Evolutionary conservation across 495 filamentous ascomycete genomes (phyloP).

Genomic region (Collariella sp.): DNA sequence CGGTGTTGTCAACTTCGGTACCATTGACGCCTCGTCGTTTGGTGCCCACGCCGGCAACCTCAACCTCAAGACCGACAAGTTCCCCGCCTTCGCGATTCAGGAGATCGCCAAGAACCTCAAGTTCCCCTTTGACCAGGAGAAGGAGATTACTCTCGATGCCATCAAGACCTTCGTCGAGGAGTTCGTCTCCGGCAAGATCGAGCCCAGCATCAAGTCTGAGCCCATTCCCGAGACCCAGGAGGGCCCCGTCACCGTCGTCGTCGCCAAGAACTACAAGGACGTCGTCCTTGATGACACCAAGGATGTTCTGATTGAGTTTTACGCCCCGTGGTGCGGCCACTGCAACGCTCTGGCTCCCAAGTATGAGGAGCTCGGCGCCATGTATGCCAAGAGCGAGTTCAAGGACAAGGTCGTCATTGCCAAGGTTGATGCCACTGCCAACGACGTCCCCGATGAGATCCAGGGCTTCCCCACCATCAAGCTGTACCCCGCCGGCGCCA

Average conservation of each 20-base stretch:
- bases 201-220: slow-evolving; percentile 97
- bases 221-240: slow-evolving; percentile 94
- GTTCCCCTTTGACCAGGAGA: slow-evolving; percentile 83
- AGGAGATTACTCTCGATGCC: slow-evolving; percentile 65
- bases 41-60: slow-evolving; percentile 94
- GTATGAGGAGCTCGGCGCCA: slow-evolving; percentile 78
- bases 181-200: slow-evolving; percentile 79
- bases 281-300: slow-evolving; percentile 88
- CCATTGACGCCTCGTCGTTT: slow-evolving; percentile 91
- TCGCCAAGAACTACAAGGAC: slow-evolving; percentile 90
- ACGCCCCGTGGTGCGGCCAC: slow-evolving; percentile 98
- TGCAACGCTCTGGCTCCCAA: slow-evolving; percentile 92
- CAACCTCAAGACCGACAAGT: slow-evolving; percentile 90
- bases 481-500: slow-evolving; percentile 85
- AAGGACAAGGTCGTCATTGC: slow-evolving; percentile 82
- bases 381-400: slow-evolving; percentile 67
- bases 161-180: slow-evolving; percentile 81
- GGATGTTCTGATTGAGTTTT: slow-evolving; percentile 98
- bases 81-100: slow-evolving; percentile 97
- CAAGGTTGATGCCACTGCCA: slow-evolving; percentile 95
- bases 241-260: slow-evolving; percentile 76
- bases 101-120: slow-evolving; percentile 94
- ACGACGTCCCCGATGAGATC: slow-evolving; percentile 95
- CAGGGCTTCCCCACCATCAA: slow-evolving; percentile 99
- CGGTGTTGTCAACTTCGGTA: slow-evolving; percentile 90